Evolutionary conservation across 2,329 filamentous ascomycete genomes (phyloP).

Genomic region (Lecanicillium sp.): DNA sequence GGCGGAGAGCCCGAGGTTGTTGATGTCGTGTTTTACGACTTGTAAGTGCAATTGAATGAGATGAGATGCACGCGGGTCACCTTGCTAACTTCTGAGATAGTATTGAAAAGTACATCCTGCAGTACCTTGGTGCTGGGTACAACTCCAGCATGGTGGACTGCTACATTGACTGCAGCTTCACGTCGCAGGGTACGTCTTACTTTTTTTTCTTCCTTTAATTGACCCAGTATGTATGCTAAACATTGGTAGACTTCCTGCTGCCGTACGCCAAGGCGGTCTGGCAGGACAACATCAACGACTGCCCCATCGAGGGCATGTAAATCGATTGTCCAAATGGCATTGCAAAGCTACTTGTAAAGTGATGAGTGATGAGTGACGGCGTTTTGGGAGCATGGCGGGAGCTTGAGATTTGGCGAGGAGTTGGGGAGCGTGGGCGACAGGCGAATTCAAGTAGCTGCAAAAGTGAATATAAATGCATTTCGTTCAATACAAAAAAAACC

Average conservation of each 20-base stretch:
- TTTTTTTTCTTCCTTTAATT: not conserved
- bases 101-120: conserved; percentile 32
- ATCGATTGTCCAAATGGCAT: too few relatives aligned
- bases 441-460: not conserved
- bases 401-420: not conserved
- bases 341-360: not conserved
- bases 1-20: conserved; percentile 39
- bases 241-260: conserved; percentile 28
- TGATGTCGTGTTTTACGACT: conserved; percentile 50
- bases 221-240: not conserved
- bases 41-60: conserved; percentile 27
- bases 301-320: conserved; percentile 21
- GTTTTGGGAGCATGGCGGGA: too few relatives aligned
- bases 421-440: not conserved
- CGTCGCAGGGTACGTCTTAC: conserved; percentile 25
- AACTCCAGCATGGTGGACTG: conserved; percentile 29
- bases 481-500: too few relatives aligned
- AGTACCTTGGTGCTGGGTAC: conserved; percentile 31
- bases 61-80: not conserved
- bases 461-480: not conserved
- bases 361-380: conserved; percentile 5
- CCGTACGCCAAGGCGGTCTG: conserved; percentile 34
- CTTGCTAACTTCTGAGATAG: conserved; percentile 17
- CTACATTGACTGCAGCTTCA: conserved; percentile 35
- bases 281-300: conserved; percentile 30